A percentile compares a stretch with the other conserved stretches of the same genome.
Conservation (phyloP, 805 yeast genomes). For the Candida nitratophila region DNA sequence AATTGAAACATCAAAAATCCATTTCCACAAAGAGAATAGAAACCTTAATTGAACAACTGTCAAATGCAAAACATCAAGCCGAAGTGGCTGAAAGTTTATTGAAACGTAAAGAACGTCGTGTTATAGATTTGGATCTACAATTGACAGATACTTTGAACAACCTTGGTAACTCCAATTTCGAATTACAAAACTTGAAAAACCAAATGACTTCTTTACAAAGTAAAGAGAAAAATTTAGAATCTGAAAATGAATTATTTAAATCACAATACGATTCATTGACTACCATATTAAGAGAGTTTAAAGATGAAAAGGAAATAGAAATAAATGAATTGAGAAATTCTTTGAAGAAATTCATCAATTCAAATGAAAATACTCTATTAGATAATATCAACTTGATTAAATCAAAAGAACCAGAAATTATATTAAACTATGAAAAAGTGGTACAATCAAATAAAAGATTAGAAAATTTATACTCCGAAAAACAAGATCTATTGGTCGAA, state of each 20-base stretch:
- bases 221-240: constrained; percentile 33
- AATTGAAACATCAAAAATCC: constrained; percentile 44
- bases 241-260: constrained; percentile 51
- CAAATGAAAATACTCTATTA: constrained; percentile 27
- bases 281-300: constrained; percentile 27
- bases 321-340: constrained; percentile 29
- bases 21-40: constrained; percentile 39
- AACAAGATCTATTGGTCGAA: constrained; percentile 36
- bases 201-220: constrained; percentile 43
- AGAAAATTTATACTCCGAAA: constrained; percentile 41
- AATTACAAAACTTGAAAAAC: constrained; percentile 41
- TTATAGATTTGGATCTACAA: constrained; percentile 58
- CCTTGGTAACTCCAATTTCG: constrained; percentile 42
- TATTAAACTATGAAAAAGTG: constrained; percentile 41
- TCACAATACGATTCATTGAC: constrained; percentile 49
- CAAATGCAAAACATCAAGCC: constrained; percentile 70
- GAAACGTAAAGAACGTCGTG: constrained; percentile 63
- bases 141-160: constrained; percentile 38
- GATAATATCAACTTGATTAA: constrained; percentile 31
- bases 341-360: constrained; percentile 31
- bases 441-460: constrained; percentile 39
- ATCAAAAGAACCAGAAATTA: constrained; percentile 42
- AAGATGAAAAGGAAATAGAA: constrained; percentile 39
- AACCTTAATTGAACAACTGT: constrained; percentile 55
- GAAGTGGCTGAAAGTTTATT: constrained; percentile 65